Evolutionary conservation across 208 protist species (phyloP), one percentile per base, ranked within the genome.

Genomic region (Acanthamoeba castellanii): DNA sequence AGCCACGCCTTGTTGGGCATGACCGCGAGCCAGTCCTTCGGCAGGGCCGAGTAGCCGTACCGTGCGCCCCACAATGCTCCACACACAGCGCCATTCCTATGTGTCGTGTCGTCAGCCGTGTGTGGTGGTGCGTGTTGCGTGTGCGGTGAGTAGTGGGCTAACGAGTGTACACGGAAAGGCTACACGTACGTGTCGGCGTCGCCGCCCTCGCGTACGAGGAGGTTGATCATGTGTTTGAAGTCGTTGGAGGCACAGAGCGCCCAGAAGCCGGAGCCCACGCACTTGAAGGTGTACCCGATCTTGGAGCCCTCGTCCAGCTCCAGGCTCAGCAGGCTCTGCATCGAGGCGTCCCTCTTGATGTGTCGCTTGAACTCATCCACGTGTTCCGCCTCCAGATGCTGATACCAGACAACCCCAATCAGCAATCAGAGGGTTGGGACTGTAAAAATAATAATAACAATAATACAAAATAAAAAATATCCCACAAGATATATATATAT

Each of bases 231-330:
- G 30, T 96, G 61, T 81, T 95, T 94, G 45, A 97, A 97, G 57
- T 95, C 95, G 34, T 74, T 76, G 25, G 68, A 50, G 6, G 96
- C 92, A n/a, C 96, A 82, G 3, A 97, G 18, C 25, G 30, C 61
- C 47, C 55, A 96, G 18, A 97, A 84, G 37, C 84, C 95, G 45
- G 87, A 34, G 25, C 95, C 95, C 1, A 96, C 50, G 47, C 95
- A 96, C 72, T 97, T 97, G n/a, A 96, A 92, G 22, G 94, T 95
- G 32, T 97, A 97, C 20, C 96, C 95, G 34, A 97, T 97, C 27
- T 66, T 66, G 3, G 8, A 11, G 0, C 1, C 11, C 0, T 96
- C 50, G 47, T 94, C 93, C 11, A 96, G 78, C 74, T 84, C 42
- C 45, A 97, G 74, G 34, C 91, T 84, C 1, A 0, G 30, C 30